phyloP scores from a whole-genome alignment of 2,329 filamentous ascomycete species.

The Colletotrichum lindemuthianum region DNA sequence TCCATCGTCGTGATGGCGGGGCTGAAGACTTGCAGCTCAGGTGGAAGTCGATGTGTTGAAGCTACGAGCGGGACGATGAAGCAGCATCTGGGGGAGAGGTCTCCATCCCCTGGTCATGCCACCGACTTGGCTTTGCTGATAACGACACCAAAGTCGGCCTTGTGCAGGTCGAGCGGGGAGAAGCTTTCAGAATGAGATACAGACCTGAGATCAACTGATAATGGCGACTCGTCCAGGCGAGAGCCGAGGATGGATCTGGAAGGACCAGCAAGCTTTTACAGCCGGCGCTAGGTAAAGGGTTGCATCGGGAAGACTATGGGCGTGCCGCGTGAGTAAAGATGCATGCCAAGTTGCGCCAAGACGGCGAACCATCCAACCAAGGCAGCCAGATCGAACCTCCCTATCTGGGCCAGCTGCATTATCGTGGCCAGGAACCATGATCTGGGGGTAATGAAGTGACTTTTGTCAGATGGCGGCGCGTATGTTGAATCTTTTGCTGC shows the following conservation, averaged over 20 bases:
- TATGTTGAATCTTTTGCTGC: too few species aligned
- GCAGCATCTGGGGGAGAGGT: not conserved
- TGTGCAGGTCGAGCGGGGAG: too few species aligned
- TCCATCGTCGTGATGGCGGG: too few species aligned
- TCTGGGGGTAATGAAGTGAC: not conserved
- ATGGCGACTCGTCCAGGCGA: conserved; percentile 2
- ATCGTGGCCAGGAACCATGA: not conserved
- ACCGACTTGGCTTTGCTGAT: not conserved
- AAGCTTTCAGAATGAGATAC: not conserved
- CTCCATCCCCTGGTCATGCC: not conserved
- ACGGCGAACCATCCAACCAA: conserved; percentile 22
- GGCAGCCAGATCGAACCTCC: conserved; percentile 22
- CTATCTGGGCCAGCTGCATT: conserved; percentile 8
- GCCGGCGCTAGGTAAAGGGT: conserved; percentile 18
- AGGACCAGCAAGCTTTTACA: conserved; percentile 19
- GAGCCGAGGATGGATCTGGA: conserved; percentile 17
- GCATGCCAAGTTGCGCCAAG: conserved; percentile 30
- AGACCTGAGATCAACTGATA: not conserved
- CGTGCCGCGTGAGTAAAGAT: conserved; percentile 1
- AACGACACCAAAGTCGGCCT: not conserved
- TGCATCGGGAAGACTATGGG: conserved; percentile 9
- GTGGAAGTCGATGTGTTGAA: not conserved
- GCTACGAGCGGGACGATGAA: too few species aligned
- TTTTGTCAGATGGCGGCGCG: not conserved
- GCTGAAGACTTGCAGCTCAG: too few species aligned